A percentile compares a stretch with the other conserved stretches of the same genome.
phyloP scores from a whole-genome alignment of 192 early-diverging fungal species.

The Gamsiella multidivaricata region DNA sequence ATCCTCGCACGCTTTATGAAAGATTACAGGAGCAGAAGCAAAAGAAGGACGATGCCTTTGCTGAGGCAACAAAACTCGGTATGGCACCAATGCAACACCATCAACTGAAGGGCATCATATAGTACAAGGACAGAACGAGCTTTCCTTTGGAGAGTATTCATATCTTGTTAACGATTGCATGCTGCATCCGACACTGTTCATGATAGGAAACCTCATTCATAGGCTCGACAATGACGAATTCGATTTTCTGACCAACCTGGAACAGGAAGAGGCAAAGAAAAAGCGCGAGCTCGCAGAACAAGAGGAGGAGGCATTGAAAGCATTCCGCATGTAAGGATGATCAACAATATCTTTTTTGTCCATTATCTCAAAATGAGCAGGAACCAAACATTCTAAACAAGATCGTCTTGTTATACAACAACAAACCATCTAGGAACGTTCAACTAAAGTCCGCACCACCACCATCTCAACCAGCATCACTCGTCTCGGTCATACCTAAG shows the following conservation, averaged over 20 bases:
- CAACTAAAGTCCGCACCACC: slow-evolving; percentile 3
- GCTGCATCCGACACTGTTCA: too few relatives aligned
- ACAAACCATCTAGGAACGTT: slow-evolving; percentile 12
- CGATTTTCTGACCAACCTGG: slow-evolving; percentile 71
- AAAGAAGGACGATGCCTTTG: slow-evolving; percentile 70
- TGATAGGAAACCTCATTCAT: slow-evolving; percentile 69
- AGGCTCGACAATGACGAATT: slow-evolving; percentile 76
- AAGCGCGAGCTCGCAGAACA: slow-evolving; percentile 55
- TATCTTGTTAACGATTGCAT: too few relatives aligned
- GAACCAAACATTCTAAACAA: too few relatives aligned
- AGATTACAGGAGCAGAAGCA: slow-evolving; percentile 77
- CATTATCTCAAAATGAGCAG: too few relatives aligned
- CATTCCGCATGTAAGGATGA: slow-evolving; percentile 60
- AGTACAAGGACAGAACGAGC: too few relatives aligned
- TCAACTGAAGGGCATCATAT: too few relatives aligned
- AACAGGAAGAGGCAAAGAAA: slow-evolving; percentile 59
- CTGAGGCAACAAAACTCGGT: slow-evolving; percentile 68
- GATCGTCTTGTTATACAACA: too few relatives aligned
- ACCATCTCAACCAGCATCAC: not conserved
- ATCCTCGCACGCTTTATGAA: slow-evolving; percentile 80
- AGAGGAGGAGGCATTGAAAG: slow-evolving; percentile 59
- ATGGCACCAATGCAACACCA: slow-evolving; percentile 14
- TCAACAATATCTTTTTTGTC: too few relatives aligned
- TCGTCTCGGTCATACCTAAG: not conserved
- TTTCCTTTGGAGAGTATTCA: too few relatives aligned